A percentile compares a stretch with the other conserved stretches of the same genome.
phyloP scores from a whole-genome alignment of 495 filamentous ascomycete species.

The Barbatosphaeria neglecta region DNA sequence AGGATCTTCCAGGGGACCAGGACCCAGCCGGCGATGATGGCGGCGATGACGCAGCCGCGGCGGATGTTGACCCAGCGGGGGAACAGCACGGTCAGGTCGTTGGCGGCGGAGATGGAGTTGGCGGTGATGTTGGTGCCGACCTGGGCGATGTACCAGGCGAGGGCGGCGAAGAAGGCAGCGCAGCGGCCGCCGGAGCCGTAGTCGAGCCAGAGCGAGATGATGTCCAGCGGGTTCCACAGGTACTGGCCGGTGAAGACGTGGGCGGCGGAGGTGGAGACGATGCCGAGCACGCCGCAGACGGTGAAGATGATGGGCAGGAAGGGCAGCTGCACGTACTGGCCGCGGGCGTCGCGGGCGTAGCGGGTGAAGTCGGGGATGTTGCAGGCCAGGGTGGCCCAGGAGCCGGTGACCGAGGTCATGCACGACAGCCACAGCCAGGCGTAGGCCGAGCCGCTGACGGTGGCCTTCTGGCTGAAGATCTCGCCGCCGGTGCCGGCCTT shows the following conservation, averaged over 20 bases:
- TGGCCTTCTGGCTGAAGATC: slow-evolving; percentile 31
- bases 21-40: slow-evolving; percentile 41
- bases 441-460: slow-evolving; percentile 26
- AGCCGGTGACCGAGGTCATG: slow-evolving; percentile 34
- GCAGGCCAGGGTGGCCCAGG: slow-evolving; percentile 32
- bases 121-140: slow-evolving; percentile 52
- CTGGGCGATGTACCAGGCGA: slow-evolving; percentile 37
- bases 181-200: slow-evolving; percentile 31
- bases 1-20: slow-evolving; percentile 55
- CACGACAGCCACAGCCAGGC: slow-evolving; percentile 29
- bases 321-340: slow-evolving; percentile 45
- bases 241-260: slow-evolving; percentile 39
- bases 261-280: slow-evolving; percentile 40
- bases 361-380: slow-evolving; percentile 53
- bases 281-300: slow-evolving; percentile 36
- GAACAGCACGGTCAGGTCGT: slow-evolving; percentile 47
- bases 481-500: slow-evolving; percentile 33
- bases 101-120: slow-evolving; percentile 45
- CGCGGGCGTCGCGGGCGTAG: slow-evolving; percentile 38
- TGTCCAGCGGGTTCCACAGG: slow-evolving; percentile 45
- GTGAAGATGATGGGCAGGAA: slow-evolving; percentile 51
- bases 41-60: slow-evolving; percentile 42
- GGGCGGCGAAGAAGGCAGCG: slow-evolving; percentile 46
- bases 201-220: slow-evolving; percentile 37
- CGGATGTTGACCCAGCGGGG: slow-evolving; percentile 48